Percentiles rank a stretch among this genome's conserved stretches.
These are phyloP conservation scores for Torrubiellomyces zombiae DNA, from an alignment of 2,329 filamentous ascomycete genomes.

Conservation along the genomic window DNA sequence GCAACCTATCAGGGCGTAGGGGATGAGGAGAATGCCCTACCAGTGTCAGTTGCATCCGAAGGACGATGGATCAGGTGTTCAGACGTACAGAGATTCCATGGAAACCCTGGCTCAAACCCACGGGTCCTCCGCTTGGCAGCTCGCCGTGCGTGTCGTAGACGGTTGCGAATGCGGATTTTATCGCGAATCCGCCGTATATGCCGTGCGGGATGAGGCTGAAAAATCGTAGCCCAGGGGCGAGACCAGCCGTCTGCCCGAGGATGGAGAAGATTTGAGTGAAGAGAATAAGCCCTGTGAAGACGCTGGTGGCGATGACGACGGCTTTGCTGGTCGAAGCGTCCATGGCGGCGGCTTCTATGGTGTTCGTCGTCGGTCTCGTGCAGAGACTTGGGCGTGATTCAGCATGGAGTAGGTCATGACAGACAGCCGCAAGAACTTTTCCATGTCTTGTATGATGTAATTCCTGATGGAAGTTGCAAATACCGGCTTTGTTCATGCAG, in stretches of 20 bases:
- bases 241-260: neutral
- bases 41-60: neutral
- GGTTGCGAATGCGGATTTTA: conserved; percentile 2
- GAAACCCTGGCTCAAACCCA: conserved; percentile 2
- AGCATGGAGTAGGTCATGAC: too few species aligned
- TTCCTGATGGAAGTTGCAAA: too few species aligned
- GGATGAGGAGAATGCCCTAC: conserved; percentile 2
- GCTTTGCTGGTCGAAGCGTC: neutral
- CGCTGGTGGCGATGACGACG: neutral
- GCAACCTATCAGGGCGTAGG: conserved; percentile 1
- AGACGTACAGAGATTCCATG: conserved; percentile 2
- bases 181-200: conserved; percentile 5
- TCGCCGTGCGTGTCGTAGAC: neutral
- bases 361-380: too few species aligned
- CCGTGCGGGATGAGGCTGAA: conserved; percentile 2
- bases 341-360: conserved; percentile 1
- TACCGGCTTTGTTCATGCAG: too few species aligned
- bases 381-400: too few species aligned
- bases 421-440: too few species aligned
- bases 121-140: neutral
- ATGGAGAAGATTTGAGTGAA: neutral
- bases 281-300: neutral
- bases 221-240: neutral
- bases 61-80: too few species aligned
- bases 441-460: too few species aligned